Base-by-base conservation (phyloP, 1,139 yeast species). In the Suhomyces bolitotheri region DNA sequence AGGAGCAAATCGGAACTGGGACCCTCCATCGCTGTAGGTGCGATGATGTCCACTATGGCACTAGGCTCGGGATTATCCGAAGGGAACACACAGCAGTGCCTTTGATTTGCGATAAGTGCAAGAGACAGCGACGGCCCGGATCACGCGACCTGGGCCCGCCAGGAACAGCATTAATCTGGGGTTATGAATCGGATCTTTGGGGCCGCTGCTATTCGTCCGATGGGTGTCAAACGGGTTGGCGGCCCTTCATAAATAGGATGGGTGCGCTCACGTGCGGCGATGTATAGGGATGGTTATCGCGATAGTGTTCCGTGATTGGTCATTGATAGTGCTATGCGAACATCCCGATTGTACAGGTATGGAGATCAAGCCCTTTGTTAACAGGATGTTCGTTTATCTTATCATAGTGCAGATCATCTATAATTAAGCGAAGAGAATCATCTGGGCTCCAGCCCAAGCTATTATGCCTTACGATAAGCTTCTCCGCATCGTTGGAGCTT, bases 111-210 rank as follows among this genome's bases (percentile, higher is more conserved):
- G 26, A 27, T 23, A 45, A 38, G 36, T 22, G 40, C 40, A 40
- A 20, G 25, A 17, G 16, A 33, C 38, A 25, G 42, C 42, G 42
- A 36, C 42, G 44, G 40, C 33, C 42, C 42, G 40, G 29, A 23
- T 30, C 39, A 38, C 35, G 39, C 24, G 37, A 37, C 30, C 27
- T 10, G 15, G 12, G 24, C n/a, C n/a, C n/a, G n/a, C n/a, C n/a
- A n/a, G n/a, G n/a, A n/a, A n/a, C n/a, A n/a, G n/a, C n/a, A n/a
- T n/a, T n/a, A n/a, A n/a, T n/a, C n/a, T n/a, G n/a, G n/a, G n/a
- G n/a, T n/a, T n/a, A n/a, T n/a, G n/a, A n/a, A n/a, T n/a, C n/a
- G n/a, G n/a, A n/a, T n/a, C n/a, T n/a, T n/a, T n/a, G n/a, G 10
- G 15, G 10, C 4, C 24, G 23, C 23, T 27, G 30, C 21, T 4